Percentiles rank a stretch among this genome's conserved stretches.
These are phyloP conservation scores for Colletotrichum eremochloae DNA, from an alignment of 2,329 filamentous ascomycete genomes.

Conservation along the genomic window DNA sequence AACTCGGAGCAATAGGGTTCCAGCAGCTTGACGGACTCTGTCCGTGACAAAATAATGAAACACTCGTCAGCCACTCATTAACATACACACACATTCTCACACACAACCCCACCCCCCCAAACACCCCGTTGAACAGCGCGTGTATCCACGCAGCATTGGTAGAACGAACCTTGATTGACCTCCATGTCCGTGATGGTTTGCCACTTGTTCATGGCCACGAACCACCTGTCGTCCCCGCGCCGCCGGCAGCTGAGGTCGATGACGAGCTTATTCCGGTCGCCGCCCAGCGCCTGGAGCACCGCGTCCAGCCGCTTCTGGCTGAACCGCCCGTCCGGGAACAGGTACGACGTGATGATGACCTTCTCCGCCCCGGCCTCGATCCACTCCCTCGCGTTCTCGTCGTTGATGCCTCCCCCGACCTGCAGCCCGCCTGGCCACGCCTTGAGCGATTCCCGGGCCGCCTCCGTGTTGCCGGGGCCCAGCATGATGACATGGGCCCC, in stretches of 20 bases:
- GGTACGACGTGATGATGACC: slow-evolving; percentile 96
- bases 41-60: background rate
- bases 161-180: slow-evolving; percentile 76
- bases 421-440: slow-evolving; percentile 88
- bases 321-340: slow-evolving; percentile 89
- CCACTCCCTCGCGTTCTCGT: slow-evolving; percentile 87
- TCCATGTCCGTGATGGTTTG: slow-evolving; percentile 98
- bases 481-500: slow-evolving; percentile 98
- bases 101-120: background rate
- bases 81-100: slow-evolving; percentile 1
- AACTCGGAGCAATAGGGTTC: slow-evolving; percentile 97
- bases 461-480: slow-evolving; percentile 86
- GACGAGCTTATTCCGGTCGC: slow-evolving; percentile 85
- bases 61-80: slow-evolving; percentile 14
- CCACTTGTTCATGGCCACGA: slow-evolving; percentile 99
- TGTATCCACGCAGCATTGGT: slow-evolving; percentile 1
- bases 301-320: slow-evolving; percentile 81
- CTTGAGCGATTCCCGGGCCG: slow-evolving; percentile 80
- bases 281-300: slow-evolving; percentile 79
- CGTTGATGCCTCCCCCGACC: slow-evolving; percentile 93
- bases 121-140: background rate
- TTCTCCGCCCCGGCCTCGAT: slow-evolving; percentile 89
- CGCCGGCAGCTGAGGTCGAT: slow-evolving; percentile 94
- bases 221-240: slow-evolving; percentile 81
- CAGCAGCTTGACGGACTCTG: slow-evolving; percentile 83